These are phyloP conservation scores for Pilaira anomala DNA, from an alignment of 192 early-diverging fungal species.

Conservation along the genomic window DNA sequence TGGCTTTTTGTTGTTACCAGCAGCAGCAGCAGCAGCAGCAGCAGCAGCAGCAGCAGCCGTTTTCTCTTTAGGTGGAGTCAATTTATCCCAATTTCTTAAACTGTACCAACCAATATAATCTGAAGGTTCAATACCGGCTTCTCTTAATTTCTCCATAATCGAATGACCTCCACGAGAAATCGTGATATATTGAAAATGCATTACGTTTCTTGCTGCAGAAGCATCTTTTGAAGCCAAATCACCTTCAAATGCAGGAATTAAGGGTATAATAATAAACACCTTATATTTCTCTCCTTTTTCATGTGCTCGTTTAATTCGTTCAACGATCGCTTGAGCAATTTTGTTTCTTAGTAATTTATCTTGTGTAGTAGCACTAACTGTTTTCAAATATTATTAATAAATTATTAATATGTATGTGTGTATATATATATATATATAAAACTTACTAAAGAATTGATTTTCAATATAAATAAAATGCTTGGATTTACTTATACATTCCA, in stretches of 20 bases:
- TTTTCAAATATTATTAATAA: too few species aligned
- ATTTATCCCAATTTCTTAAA: constrained; percentile 64
- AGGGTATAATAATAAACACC: constrained; percentile 76
- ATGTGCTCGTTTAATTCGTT: constrained; percentile 74
- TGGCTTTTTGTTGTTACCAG: not conserved
- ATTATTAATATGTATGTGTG: not conserved
- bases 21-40: not conserved
- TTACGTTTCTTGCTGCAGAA: constrained; percentile 64
- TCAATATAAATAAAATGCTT: constrained; percentile 93
- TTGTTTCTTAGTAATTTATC: constrained; percentile 29
- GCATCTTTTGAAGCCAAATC: constrained; percentile 73
- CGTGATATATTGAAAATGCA: constrained; percentile 78
- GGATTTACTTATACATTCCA: constrained; percentile 66
- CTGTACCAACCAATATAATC: constrained; percentile 72
- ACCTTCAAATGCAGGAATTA: constrained; percentile 82
- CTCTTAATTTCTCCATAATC: constrained; percentile 53
- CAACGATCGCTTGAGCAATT: constrained; percentile 58
- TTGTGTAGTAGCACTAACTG: constrained; percentile 12
- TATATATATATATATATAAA: not conserved
- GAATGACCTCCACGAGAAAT: constrained; percentile 74
- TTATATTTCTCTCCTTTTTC: constrained; percentile 64
- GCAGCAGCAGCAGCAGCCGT: too few species aligned
- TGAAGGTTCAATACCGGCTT: constrained; percentile 52
- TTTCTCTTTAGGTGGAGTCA: not conserved
- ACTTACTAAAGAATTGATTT: constrained; percentile 89